Base-by-base conservation (phyloP, 2,329 filamentous ascomycete genomes). In the Colletotrichum tofieldiae region DNA sequence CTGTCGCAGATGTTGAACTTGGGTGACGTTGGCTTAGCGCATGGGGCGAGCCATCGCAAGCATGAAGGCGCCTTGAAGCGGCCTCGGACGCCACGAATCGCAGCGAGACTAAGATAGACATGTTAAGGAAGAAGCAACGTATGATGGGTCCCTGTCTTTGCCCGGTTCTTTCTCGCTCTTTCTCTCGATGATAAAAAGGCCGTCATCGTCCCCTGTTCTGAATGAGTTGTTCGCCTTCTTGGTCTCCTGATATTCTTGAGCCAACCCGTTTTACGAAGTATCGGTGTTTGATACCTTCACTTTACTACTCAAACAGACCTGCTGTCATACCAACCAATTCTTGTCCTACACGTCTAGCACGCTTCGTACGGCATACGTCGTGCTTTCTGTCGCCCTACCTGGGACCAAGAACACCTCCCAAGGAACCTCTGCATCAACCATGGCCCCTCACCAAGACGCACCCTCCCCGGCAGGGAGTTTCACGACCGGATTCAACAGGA, bases 361-460 rank as follows among this genome's bases (percentile, higher is more conserved):
- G 52, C 41, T 52, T 43, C 37, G 47, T 55, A 47, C 26, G 59
- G 43, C 45, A 32, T 51, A 29, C 35, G 37, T 54, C 5, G 58
- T 55, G 54, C 56, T 54, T 43, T 26, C 65, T 60, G 65, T 47
- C 59, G 69, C 69, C 65, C 54, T 32, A 70, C 51, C 20, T 47
- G 9, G 20, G 37, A 49, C 16, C 16, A 32, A 39, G 43, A 41
- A 49, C 35, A 55, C 39, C 32, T 65, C 39, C 45, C 20, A 60
- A 54, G 35, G 20, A 9, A 39, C 54, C 49, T 47, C 37, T 55
- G 23, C 20, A n/a, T 20, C 39, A n/a, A 49, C 8, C 71, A 86
- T 87, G 85, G 77, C 85, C 73, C 85, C 85, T 49, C 85, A 87
- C 77, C 86, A 83, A 75, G 83, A 87, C 75, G 82, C 84, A 41